Base-by-base conservation (phyloP, 805 yeast species). In the Danielia reshetovae region DNA sequence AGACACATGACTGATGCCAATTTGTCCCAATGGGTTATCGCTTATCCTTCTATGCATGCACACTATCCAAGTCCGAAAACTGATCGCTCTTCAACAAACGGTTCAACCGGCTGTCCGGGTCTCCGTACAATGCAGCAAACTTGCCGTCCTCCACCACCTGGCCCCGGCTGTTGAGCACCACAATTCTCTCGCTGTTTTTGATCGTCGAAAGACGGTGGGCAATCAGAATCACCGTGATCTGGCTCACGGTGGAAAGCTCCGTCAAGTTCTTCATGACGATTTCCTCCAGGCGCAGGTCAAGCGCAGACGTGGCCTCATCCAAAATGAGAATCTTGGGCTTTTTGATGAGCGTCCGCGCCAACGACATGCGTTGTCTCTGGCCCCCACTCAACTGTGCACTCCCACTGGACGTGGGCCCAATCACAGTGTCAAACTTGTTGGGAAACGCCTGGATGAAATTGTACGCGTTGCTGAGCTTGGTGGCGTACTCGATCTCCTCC, bases 271-370 rank as follows among this genome's bases (percentile, higher is more conserved):
- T 74, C 55, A 87, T 85, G 26, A 90, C 94, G 3, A 85, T 75
- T 48, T 83, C 81, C 54, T 90, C 97, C 47, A 89, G 81, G 36
- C 84, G 85, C 9, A 94, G 78, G 54, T 90, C 97, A 33, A 90
- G 65, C 0, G 97, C 97, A 22, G 95, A 85, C 0, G 97, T 90
- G 10, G 97, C 96, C 57, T 90, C 97, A 57, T 90, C 97, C 39
- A 90, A 62, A 21, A 90, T 77, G 38, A 90, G 63, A n/a, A 90
- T 71, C 5, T 81, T 71, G 2, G 97, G 97, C 29, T 79, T 72
- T 34, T 85, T 68, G 33, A 90, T 70, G 34, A 90, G 69, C 0
- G 96, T 86, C 40, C 97, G 72, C 1, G 97, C 96, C 38, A 90
- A 69, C 6, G 96, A 95, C 28, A 90, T 79, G 48, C 97, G 68